Percentiles rank a stretch among this genome's conserved stretches.
Evolutionary conservation across 1,284 basidiomycete species (phyloP).

Genomic region (Hymenochaete sp.): DNA sequence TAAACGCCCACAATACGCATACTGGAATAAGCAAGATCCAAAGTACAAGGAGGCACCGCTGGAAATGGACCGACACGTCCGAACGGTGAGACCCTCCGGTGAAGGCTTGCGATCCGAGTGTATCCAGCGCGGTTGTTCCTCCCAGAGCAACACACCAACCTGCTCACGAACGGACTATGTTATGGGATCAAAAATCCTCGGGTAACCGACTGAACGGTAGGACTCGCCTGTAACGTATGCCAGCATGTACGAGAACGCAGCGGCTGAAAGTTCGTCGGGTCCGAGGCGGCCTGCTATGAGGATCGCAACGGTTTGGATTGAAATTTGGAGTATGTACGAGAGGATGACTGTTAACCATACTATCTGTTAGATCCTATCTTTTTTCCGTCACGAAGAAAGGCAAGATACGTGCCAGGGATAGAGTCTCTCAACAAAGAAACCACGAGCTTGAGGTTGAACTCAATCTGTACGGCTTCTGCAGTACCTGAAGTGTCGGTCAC

Average conservation of each 20-base stretch:
- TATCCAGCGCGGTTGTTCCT: conserved; percentile 69
- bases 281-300: conserved; percentile 58
- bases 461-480: neutral
- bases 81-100: conserved; percentile 48
- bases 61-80: conserved; percentile 61
- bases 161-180: conserved; percentile 25
- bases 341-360: conserved; percentile 37
- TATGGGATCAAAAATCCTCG: conserved; percentile 16
- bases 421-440: conserved; percentile 44
- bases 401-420: conserved; percentile 39
- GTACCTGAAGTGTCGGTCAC: neutral
- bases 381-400: neutral
- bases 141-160: conserved; percentile 71
- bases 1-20: conserved; percentile 49
- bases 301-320: conserved; percentile 57
- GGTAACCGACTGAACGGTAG: conserved; percentile 27
- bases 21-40: conserved; percentile 59
- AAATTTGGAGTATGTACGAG: conserved; percentile 66
- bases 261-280: conserved; percentile 56
- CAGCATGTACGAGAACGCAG: conserved; percentile 68
- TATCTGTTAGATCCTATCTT: conserved; percentile 4
- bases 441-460: conserved; percentile 32
- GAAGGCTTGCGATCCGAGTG: conserved; percentile 66
- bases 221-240: conserved; percentile 71
- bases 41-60: conserved; percentile 55